Conservation (phyloP, 2,329 filamentous ascomycete species). For the Fusarium haematococcum region DNA sequence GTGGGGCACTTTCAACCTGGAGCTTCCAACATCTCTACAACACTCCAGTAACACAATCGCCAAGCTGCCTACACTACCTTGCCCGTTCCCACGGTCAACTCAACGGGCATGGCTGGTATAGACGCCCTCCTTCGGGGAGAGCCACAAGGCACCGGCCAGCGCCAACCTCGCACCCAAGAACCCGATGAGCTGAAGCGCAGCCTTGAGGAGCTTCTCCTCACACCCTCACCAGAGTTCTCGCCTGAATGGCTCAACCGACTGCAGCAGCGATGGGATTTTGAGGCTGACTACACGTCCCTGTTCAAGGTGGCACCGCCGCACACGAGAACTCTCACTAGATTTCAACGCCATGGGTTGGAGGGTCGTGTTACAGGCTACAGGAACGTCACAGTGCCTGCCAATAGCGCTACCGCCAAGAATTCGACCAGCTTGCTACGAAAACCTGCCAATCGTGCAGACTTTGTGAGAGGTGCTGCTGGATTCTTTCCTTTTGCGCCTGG, state of each 20-base stretch:
- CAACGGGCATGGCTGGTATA: conserved; percentile 49
- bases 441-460: conserved; percentile 87
- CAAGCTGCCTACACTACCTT: conserved; percentile 6
- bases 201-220: conserved; percentile 82
- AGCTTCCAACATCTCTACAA: conserved; percentile 33
- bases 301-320: conserved; percentile 92
- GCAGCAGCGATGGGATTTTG: conserved; percentile 89
- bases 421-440: conserved; percentile 90
- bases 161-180: conserved; percentile 52
- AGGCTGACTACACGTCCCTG: conserved; percentile 83
- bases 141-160: conserved; percentile 20
- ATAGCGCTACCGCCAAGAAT: conserved; percentile 92
- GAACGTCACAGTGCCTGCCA: conserved; percentile 91
- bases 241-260: conserved; percentile 87
- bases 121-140: conserved; percentile 49
- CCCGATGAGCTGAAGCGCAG: conserved; percentile 74
- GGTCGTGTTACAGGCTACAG: conserved; percentile 93
- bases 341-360: conserved; percentile 90
- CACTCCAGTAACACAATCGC: not conserved
- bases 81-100: conserved; percentile 4
- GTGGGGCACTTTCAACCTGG: conserved; percentile 39
- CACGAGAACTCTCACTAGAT: conserved; percentile 93
- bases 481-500: conserved; percentile 96
- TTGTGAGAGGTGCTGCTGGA: conserved; percentile 90
- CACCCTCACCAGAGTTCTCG: conserved; percentile 83